Percentiles rank a stretch among this genome's conserved stretches.
Conservation (phyloP, 2,329 filamentous ascomycete species). For the Neopestalotiopsis sp. region DNA sequence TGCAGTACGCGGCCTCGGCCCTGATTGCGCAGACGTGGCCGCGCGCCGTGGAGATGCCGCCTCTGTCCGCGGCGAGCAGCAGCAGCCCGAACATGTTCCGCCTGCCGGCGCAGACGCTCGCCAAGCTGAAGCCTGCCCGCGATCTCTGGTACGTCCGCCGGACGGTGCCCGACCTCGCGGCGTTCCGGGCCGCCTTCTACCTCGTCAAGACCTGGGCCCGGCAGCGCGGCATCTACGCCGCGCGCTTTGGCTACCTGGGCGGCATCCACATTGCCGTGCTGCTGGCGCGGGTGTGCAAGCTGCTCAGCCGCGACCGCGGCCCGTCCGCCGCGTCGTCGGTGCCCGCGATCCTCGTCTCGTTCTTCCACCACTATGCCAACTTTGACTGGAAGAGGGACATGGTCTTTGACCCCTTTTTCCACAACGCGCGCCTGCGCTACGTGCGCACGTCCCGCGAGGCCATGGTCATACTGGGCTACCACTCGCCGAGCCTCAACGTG, state of each 20-base stretch:
- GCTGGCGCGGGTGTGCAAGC: constrained; percentile 65
- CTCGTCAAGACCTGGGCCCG: constrained; percentile 68
- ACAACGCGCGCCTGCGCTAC: constrained; percentile 56
- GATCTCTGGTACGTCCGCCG: constrained; percentile 66
- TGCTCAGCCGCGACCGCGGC: constrained; percentile 45
- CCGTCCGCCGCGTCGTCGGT: constrained; percentile 41
- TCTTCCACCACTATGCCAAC: constrained; percentile 67
- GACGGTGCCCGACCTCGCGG: constrained; percentile 63
- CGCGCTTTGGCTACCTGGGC: constrained; percentile 69
- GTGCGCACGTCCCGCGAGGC: constrained; percentile 62
- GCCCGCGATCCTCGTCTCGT: constrained; percentile 60
- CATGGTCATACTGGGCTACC: constrained; percentile 67
- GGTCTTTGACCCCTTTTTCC: constrained; percentile 67
- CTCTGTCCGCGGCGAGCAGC: constrained; percentile 24
- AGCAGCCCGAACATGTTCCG: constrained; percentile 57
- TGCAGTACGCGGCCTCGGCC: constrained; percentile 70
- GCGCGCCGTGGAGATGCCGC: constrained; percentile 49
- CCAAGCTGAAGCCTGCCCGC: constrained; percentile 68
- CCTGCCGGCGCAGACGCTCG: constrained; percentile 60
- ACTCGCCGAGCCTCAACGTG: constrained; percentile 66
- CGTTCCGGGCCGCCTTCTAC: constrained; percentile 64
- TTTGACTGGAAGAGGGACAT: constrained; percentile 64
- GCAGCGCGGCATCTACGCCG: constrained; percentile 66
- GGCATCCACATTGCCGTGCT: constrained; percentile 70
- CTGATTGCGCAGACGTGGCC: constrained; percentile 61